phyloP scores from a whole-genome alignment of 2,329 filamentous ascomycete species.

The Aspergillus sp. region DNA sequence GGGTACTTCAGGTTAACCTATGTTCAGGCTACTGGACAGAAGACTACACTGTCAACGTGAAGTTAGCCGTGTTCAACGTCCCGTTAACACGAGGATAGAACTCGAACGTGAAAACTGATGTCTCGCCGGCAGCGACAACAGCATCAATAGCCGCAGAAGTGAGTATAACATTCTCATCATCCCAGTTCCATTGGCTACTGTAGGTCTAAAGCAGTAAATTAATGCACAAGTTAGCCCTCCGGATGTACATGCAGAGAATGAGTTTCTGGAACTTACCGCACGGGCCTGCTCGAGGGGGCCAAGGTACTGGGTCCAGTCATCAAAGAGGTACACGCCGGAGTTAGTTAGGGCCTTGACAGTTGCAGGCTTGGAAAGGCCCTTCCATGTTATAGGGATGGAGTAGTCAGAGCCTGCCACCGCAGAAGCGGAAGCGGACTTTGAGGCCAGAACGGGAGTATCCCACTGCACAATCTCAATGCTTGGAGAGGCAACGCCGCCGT shows the following conservation, averaged over 20 bases:
- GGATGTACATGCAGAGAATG: too few relatives aligned
- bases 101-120: constrained; percentile 54
- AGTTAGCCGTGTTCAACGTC: constrained; percentile 50
- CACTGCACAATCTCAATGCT: constrained; percentile 55
- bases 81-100: constrained; percentile 52
- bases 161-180: constrained; percentile 49
- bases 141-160: constrained; percentile 46
- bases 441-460: constrained; percentile 43
- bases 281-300: constrained; percentile 52
- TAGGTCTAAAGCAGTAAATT: constrained; percentile 41
- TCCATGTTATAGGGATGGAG: constrained; percentile 53
- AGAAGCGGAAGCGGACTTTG: constrained; percentile 30
- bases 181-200: constrained; percentile 53
- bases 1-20: too few relatives aligned
- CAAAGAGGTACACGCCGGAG: constrained; percentile 53
- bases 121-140: constrained; percentile 47
- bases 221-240: neutral
- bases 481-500: constrained; percentile 47
- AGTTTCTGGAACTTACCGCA: constrained; percentile 26
- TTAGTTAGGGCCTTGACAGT: constrained; percentile 52
- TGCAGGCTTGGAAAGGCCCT: constrained; percentile 52
- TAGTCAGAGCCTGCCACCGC: constrained; percentile 42
- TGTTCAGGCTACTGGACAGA: too few relatives aligned
- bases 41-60: constrained; percentile 46
- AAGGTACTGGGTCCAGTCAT: constrained; percentile 58